Evolutionary conservation across 106 monocot species (phyloP), one percentile per base, ranked within the genome.

Genomic region (Allium fistulosum): DNA sequence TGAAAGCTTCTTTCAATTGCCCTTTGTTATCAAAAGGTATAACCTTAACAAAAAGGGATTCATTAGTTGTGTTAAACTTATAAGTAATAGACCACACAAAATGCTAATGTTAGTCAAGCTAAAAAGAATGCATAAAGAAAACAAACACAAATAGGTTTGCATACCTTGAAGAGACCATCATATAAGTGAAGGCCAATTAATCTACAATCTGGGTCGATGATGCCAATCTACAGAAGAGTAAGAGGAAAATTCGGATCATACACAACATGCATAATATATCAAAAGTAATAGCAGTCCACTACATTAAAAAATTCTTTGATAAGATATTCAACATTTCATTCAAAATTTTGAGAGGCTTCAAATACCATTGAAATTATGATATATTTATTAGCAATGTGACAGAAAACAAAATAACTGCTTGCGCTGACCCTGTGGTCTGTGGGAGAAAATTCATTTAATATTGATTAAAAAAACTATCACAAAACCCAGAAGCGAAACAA

Each of bases 21-120:
- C 97, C 97, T 75, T 92, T 99, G 70, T 89, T 99, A 59, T 99
- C 97, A 75, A 99, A 99, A 14, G 97, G 97, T 82, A 99, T 99
- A 73, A 99, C 97, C 97, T 99, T 71, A 63, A 6, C 27, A 37
- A 37, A 37, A 37, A 37, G 37, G 37, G 5, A 37, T 37, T 4
- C 37, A 37, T 37, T 37, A 37, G 37, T 37, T 37, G 5, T 37
- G 37, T 5, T 46, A 45, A 8, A 57, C 8, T 16, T 69, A 4
- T n/a, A 69, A 69, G 15, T 49, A 61, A 1, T 48, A 65, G 10
- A 53, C 2, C 46, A 48, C 6, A 76, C 51, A 6, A 70, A 17
- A 69, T 17, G n/a, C 7, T 26, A 66, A 51, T 48, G 61, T 52
- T 27, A 10, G 22, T 22, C 12, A 53, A 67, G 10, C 52, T 26